These are phyloP conservation scores for Punica granatum DNA, from an alignment of 345 rosid genomes.

Conservation along the genomic window DNA sequence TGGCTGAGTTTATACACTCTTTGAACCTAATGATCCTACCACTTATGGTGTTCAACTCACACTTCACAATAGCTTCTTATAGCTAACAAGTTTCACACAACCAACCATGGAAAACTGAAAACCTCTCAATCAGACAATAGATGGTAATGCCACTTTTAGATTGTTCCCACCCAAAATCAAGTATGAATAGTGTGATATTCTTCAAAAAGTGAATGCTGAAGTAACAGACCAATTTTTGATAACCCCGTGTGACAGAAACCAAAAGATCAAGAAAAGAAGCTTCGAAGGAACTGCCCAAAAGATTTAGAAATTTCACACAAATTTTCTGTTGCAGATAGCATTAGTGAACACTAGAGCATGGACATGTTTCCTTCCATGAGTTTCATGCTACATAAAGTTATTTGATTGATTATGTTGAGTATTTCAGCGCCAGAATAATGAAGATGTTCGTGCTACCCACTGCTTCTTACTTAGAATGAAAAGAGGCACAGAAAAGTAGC, in stretches of 20 bases:
- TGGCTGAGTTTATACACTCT: too few relatives aligned
- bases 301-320: neutral
- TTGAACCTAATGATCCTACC: neutral
- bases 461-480: neutral
- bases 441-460: neutral
- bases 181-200: neutral
- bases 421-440: neutral
- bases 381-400: neutral
- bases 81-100: neutral
- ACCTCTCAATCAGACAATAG: neutral
- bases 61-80: neutral
- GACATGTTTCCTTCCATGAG: neutral
- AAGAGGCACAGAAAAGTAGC: neutral
- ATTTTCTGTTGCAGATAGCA: neutral
- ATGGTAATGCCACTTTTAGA: neutral
- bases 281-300: neutral
- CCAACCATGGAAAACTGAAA: neutral
- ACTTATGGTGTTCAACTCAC: neutral
- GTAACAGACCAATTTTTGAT: neutral
- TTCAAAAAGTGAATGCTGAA: neutral
- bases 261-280: neutral
- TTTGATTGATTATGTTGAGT: neutral
- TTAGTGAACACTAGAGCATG: neutral
- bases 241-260: neutral
- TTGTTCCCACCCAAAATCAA: neutral